Conservation (phyloP, 805 yeast species). For the Metschnikowia proteae region DNA sequence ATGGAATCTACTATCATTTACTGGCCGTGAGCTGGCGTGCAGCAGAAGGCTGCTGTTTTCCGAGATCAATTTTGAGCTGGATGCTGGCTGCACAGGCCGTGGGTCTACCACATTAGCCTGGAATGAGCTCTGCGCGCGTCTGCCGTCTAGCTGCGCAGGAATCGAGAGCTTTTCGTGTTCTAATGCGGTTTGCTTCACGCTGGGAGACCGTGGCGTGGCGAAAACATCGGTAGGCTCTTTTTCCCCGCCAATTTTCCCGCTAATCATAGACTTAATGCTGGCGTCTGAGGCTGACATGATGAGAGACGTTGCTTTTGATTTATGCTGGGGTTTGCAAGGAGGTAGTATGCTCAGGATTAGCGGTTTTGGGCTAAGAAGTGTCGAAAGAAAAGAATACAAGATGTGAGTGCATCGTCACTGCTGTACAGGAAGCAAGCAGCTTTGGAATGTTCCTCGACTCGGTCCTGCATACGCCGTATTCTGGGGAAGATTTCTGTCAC, state of each 20-base stretch:
- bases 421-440: background rate
- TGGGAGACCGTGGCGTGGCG: background rate
- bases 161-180: background rate
- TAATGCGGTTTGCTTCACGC: background rate
- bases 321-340: background rate
- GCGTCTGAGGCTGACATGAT: conserved; percentile 43
- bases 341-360: background rate
- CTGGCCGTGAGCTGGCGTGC: background rate
- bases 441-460: background rate
- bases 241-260: conserved; percentile 23
- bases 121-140: background rate
- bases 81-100: conserved; percentile 2
- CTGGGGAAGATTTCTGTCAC: conserved; percentile 1
- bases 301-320: background rate
- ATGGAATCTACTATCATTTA: background rate
- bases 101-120: background rate
- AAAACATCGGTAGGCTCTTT: background rate
- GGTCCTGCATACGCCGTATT: background rate
- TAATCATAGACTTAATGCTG: conserved; percentile 35
- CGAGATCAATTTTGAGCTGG: background rate
- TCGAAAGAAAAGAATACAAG: background rate
- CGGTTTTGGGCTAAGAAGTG: background rate
- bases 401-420: background rate
- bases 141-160: background rate
- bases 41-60: background rate